Evolutionary conservation across 1,284 basidiomycete species (phyloP).

Genomic region (Sporisorium iseilematis-ciliati): DNA sequence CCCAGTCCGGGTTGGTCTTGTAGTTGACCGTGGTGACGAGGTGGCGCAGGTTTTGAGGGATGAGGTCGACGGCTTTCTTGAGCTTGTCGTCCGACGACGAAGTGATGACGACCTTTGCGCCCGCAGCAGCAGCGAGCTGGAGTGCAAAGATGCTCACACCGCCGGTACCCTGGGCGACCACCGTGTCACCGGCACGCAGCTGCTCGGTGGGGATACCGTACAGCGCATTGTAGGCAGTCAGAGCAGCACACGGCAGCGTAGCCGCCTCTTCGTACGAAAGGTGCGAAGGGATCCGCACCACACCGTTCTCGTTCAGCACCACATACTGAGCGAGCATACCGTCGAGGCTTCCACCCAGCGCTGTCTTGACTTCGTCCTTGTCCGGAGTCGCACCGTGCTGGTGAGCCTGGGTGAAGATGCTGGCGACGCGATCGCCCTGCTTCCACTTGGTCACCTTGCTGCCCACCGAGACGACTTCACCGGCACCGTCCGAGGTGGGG

Average conservation of each 20-base stretch:
- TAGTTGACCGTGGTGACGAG: constrained; percentile 72
- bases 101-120: constrained; percentile 76
- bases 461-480: constrained; percentile 75
- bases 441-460: constrained; percentile 74
- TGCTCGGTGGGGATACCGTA: constrained; percentile 71
- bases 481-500: constrained; percentile 77
- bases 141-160: constrained; percentile 75
- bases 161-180: constrained; percentile 75
- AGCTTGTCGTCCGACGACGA: constrained; percentile 77
- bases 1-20: constrained; percentile 74
- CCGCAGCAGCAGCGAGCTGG: constrained; percentile 75
- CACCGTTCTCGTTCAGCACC: constrained; percentile 43
- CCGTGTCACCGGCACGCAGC: constrained; percentile 72
- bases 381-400: constrained; percentile 67
- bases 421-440: constrained; percentile 75
- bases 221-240: constrained; percentile 74
- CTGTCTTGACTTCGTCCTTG: constrained; percentile 64
- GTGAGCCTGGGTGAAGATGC: constrained; percentile 63
- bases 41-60: constrained; percentile 56
- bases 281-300: constrained; percentile 70
- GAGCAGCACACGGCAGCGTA: constrained; percentile 72
- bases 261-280: constrained; percentile 75
- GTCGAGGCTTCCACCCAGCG: constrained; percentile 73
- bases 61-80: constrained; percentile 57
- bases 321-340: constrained; percentile 76